Percentiles rank a stretch among this genome's conserved stretches.
These are phyloP conservation scores for Bidens hawaiensis DNA, from an alignment of 140 eudicot species.

Conservation along the genomic window DNA sequence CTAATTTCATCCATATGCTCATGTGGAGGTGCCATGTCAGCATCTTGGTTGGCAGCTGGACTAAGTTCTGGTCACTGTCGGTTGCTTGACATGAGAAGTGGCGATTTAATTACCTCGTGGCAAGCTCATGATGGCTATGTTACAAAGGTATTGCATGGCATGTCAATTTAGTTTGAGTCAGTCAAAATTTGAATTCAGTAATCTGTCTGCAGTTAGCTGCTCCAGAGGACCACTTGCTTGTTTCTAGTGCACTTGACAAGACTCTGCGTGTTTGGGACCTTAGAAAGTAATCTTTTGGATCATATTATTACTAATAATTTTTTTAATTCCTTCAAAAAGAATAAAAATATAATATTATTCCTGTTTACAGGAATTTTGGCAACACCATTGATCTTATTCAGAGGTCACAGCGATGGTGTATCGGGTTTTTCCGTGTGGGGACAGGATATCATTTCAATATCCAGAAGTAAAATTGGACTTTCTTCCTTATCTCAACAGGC, in stretches of 20 bases:
- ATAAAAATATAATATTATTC: background rate
- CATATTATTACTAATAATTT: background rate
- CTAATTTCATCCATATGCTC: slow-evolving; percentile 85
- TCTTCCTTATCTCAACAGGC: slow-evolving; percentile 70
- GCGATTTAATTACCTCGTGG: slow-evolving; percentile 82
- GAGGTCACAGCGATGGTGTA: slow-evolving; percentile 80
- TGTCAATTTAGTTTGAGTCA: background rate
- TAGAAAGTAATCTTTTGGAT: slow-evolving; percentile 55
- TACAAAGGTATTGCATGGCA: slow-evolving; percentile 65
- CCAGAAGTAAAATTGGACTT: slow-evolving; percentile 82
- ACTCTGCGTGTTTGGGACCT: slow-evolving; percentile 94
- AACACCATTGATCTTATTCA: slow-evolving; percentile 54
- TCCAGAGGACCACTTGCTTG: slow-evolving; percentile 79
- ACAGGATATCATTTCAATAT: slow-evolving; percentile 82
- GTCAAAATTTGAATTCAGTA: background rate
- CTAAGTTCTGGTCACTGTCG: slow-evolving; percentile 81
- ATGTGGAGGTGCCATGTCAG: slow-evolving; percentile 39
- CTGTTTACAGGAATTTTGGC: slow-evolving; percentile 52
- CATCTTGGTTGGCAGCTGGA: slow-evolving; percentile 93
- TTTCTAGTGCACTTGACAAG: slow-evolving; percentile 90
- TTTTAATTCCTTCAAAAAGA: too few relatives aligned
- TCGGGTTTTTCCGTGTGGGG: slow-evolving; percentile 92
- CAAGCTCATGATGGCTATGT: slow-evolving; percentile 99
- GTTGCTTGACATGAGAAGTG: slow-evolving; percentile 89
- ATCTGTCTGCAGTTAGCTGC: slow-evolving; percentile 78